These are phyloP conservation scores for Nemania bipapillata DNA, from an alignment of 2,329 filamentous ascomycete species.

Conservation along the genomic window DNA sequence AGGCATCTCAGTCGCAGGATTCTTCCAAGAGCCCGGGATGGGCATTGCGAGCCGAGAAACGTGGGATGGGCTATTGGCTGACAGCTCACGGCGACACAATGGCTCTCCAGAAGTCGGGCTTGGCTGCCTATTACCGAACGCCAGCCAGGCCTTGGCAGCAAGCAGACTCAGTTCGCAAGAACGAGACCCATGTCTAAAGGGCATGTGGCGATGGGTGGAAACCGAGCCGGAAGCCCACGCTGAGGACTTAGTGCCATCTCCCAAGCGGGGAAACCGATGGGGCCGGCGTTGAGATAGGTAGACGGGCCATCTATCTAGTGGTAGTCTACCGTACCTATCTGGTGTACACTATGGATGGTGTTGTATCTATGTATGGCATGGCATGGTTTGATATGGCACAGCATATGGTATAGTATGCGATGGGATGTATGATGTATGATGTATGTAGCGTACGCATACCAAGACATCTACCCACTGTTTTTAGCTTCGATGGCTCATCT, in stretches of 20 bases:
- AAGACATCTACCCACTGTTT: too few species aligned
- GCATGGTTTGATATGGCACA: too few species aligned
- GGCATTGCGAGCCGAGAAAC: conserved; percentile 13
- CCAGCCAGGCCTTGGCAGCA: conserved; percentile 14
- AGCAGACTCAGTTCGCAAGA: not conserved
- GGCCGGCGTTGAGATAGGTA: conserved; percentile 9
- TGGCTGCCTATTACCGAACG: conserved; percentile 27
- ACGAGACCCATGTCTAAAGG: conserved; percentile 14
- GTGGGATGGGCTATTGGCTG: conserved; percentile 33
- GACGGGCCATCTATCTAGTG: not conserved
- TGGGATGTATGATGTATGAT: not conserved
- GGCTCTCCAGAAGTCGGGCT: conserved; percentile 20
- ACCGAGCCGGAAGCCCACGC: conserved; percentile 18
- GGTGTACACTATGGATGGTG: too few species aligned
- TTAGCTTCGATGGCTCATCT: not conserved
- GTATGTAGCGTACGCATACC: not conserved
- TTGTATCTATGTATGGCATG: too few species aligned
- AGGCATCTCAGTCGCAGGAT: conserved; percentile 18
- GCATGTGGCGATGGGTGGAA: conserved; percentile 11
- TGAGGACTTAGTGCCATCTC: conserved; percentile 18
- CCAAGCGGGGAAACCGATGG: conserved; percentile 20
- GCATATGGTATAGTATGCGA: not conserved
- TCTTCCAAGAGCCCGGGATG: not conserved
- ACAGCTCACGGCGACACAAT: conserved; percentile 11
- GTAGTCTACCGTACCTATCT: too few species aligned